Conservation (phyloP, 768 basidiomycete species). For the Mycena latifolia region DNA sequence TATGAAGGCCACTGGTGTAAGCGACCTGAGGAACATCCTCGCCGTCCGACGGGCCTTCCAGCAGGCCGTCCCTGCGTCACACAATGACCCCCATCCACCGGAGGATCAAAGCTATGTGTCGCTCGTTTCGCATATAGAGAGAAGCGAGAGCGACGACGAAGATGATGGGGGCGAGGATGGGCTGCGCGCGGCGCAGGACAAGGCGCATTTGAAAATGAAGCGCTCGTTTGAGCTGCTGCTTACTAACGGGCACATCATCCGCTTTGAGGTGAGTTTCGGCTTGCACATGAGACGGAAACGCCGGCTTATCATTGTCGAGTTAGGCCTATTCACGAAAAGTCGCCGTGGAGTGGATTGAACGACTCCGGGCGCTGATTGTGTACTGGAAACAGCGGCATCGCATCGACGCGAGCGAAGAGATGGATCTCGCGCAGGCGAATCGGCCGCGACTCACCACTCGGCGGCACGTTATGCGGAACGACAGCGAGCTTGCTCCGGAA, state of each 20-base stretch:
- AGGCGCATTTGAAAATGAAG: constrained; percentile 61
- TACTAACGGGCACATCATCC: constrained; percentile 72
- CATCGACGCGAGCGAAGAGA: constrained; percentile 82
- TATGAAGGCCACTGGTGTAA: constrained; percentile 71
- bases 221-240: constrained; percentile 85
- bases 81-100: constrained; percentile 46
- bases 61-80: constrained; percentile 49
- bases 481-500: constrained; percentile 61
- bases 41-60: constrained; percentile 75
- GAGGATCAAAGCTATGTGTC: constrained; percentile 49
- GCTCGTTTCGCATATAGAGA: constrained; percentile 52
- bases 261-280: constrained; percentile 78
- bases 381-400: constrained; percentile 89
- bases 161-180: constrained; percentile 77
- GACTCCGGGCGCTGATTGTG: constrained; percentile 72
- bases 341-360: constrained; percentile 89
- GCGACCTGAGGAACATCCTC: constrained; percentile 79
- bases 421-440: constrained; percentile 77
- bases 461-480: constrained; percentile 54
- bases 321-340: constrained; percentile 75
- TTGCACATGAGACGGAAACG: background rate
- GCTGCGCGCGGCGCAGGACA: constrained; percentile 57
- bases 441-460: constrained; percentile 73
- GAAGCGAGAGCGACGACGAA: constrained; percentile 63
- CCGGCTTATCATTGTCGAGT: background rate